Conservation (phyloP, 2,329 filamentous ascomycete genomes). For the Dothistroma septosporum region DNA sequence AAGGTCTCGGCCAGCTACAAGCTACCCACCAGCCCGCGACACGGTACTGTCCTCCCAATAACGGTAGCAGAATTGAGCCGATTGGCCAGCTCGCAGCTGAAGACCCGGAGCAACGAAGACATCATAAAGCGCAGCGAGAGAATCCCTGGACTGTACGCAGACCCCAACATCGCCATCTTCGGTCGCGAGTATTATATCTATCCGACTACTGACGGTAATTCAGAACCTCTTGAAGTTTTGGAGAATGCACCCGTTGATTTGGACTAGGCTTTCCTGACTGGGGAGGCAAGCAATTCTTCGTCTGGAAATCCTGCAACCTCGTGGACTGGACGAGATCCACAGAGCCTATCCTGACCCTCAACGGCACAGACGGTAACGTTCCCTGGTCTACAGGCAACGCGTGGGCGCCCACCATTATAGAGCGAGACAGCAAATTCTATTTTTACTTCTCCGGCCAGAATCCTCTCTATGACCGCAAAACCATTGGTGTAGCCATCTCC, state of each 20-base stretch:
- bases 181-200: constrained; percentile 48
- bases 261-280: constrained; percentile 31
- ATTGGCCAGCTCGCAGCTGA: constrained; percentile 9
- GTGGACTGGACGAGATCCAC: constrained; percentile 41
- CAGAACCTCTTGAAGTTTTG: not conserved
- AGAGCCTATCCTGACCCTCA: constrained; percentile 44
- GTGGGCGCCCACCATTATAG: constrained; percentile 30
- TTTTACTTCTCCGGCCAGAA: constrained; percentile 34
- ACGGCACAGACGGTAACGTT: constrained; percentile 44
- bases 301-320: constrained; percentile 46
- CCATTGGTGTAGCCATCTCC: constrained; percentile 29
- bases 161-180: constrained; percentile 48
- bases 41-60: constrained; percentile 52
- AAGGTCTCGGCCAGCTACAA: constrained; percentile 45
- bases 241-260: not conserved
- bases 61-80: constrained; percentile 44
- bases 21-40: constrained; percentile 49
- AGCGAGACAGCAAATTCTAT: constrained; percentile 28
- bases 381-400: constrained; percentile 39
- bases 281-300: constrained; percentile 48
- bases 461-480: constrained; percentile 27
- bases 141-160: constrained; percentile 34
- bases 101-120: constrained; percentile 8
- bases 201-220: constrained; percentile 45
- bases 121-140: constrained; percentile 12